A percentile compares a stretch with the other conserved stretches of the same genome.
Evolutionary conservation across 805 yeast genomes (phyloP).

Genomic region (Ogataea paradorogensis): DNA sequence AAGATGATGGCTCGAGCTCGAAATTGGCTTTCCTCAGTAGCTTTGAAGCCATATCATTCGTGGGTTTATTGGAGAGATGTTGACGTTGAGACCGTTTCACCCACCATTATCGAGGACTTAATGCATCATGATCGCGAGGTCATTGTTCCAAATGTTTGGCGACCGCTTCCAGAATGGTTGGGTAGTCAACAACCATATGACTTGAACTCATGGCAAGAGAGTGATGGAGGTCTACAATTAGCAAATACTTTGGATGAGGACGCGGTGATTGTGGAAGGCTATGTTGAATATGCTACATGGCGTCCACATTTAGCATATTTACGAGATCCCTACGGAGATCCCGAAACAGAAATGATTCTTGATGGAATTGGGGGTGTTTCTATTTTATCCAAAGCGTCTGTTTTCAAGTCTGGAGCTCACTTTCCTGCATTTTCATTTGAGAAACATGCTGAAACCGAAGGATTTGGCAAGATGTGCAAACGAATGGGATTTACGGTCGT

Average conservation of each 20-base stretch:
- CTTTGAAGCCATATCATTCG: constrained; percentile 86
- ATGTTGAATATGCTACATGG: constrained; percentile 97
- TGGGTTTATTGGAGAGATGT: constrained; percentile 99
- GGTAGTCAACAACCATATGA: constrained; percentile 85
- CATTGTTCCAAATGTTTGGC: constrained; percentile 92
- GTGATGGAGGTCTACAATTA: constrained; percentile 74
- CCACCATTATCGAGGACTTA: constrained; percentile 81
- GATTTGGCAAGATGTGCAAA: constrained; percentile 86
- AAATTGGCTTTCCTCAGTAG: constrained; percentile 87
- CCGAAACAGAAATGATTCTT: constrained; percentile 85
- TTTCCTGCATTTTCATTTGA: constrained; percentile 96
- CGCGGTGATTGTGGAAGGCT: constrained; percentile 96
- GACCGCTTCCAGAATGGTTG: constrained; percentile 83
- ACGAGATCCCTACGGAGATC: constrained; percentile 93
- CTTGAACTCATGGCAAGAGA: constrained; percentile 81
- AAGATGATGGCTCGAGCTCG: constrained; percentile 95
- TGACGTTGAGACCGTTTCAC: constrained; percentile 89
- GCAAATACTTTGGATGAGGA: constrained; percentile 83
- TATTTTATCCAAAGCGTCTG: constrained; percentile 80
- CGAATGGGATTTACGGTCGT: constrained; percentile 83
- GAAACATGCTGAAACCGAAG: constrained; percentile 97
- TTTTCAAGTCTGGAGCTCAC: constrained; percentile 84
- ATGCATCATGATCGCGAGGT: constrained; percentile 92
- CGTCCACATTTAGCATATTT: constrained; percentile 94
- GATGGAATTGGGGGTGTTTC: constrained; percentile 99